phyloP scores from a whole-genome alignment of 2,329 filamentous ascomycete genomes.

The Penicillium sp. region DNA sequence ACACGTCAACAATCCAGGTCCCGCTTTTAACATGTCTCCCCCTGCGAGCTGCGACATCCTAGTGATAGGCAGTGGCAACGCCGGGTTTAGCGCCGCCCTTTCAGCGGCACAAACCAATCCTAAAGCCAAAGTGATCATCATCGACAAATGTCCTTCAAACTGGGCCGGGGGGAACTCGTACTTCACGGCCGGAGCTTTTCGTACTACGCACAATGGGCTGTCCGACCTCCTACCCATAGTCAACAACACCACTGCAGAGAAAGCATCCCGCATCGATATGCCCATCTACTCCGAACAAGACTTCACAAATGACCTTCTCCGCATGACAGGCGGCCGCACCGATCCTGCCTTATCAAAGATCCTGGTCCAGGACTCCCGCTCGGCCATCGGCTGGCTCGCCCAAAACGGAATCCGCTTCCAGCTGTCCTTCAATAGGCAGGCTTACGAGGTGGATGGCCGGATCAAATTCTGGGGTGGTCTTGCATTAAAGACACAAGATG shows the following conservation, averaged over 20 bases:
- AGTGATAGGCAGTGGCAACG: conserved; percentile 64
- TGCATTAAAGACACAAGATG: conserved; percentile 58
- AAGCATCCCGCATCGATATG: conserved; percentile 57
- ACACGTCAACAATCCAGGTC: background rate
- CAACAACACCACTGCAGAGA: conserved; percentile 55
- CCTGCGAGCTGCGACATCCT: conserved; percentile 37
- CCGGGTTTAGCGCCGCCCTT: conserved; percentile 62
- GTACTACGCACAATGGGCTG: conserved; percentile 58
- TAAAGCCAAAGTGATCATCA: conserved; percentile 48
- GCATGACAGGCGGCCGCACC: conserved; percentile 57
- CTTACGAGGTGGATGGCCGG: conserved; percentile 61
- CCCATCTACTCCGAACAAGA: conserved; percentile 55
- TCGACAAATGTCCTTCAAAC: conserved; percentile 60
- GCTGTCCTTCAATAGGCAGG: conserved; percentile 65
- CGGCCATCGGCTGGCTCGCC: conserved; percentile 57
- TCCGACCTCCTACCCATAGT: conserved; percentile 61
- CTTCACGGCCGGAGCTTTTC: conserved; percentile 66
- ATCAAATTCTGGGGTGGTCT: conserved; percentile 69
- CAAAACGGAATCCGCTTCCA: conserved; percentile 58
- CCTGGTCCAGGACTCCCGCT: conserved; percentile 55
- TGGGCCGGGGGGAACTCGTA: conserved; percentile 66
- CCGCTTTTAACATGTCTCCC: background rate
- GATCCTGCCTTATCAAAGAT: conserved; percentile 50
- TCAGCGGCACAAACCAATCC: conserved; percentile 52
- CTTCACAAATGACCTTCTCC: conserved; percentile 57